A percentile compares a stretch with the other conserved stretches of the same genome.
These are phyloP conservation scores for Didymella exigua DNA, from an alignment of 2,329 filamentous ascomycete genomes.

Conservation along the genomic window DNA sequence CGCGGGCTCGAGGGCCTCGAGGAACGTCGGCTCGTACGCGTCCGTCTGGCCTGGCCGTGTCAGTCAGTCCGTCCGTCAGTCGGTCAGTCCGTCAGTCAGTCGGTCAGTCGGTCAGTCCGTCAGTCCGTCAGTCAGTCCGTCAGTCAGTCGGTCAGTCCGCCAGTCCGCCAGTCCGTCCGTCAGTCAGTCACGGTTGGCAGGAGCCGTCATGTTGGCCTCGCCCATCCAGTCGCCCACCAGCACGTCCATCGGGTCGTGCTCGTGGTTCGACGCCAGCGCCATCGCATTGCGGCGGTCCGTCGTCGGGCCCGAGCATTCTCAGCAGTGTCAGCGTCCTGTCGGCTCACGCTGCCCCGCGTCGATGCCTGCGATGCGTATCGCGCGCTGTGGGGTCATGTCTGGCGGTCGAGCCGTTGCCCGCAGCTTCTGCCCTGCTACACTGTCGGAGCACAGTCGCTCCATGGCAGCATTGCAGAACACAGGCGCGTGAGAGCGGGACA, in stretches of 20 bases:
- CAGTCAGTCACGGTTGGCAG: no score
- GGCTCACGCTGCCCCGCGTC: no score
- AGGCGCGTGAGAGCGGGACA: no score
- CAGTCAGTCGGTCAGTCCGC: no score
- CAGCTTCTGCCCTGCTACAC: background rate
- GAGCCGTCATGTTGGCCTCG: constrained; percentile 40
- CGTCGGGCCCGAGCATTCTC: constrained; percentile 41
- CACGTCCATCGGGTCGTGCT: constrained; percentile 40
- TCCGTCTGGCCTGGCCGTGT: constrained; percentile 35
- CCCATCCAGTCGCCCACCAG: constrained; percentile 43
- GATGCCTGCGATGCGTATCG: constrained; percentile 34
- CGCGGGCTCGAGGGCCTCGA: constrained; percentile 55
- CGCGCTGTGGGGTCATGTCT: constrained; percentile 26
- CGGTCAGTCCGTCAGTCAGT: no score
- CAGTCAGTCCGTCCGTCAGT: no score
- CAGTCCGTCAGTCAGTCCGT: no score
- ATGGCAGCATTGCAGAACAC: background rate
- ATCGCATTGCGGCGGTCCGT: constrained; percentile 44
- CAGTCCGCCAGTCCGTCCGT: no score
- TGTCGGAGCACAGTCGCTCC: constrained; percentile 3
- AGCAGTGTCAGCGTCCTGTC: background rate
- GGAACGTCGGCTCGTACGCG: constrained; percentile 59
- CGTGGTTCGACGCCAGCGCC: constrained; percentile 34
- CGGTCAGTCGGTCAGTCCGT: no score
- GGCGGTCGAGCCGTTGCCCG: background rate